Percentiles rank a stretch among this genome's conserved stretches.
Evolutionary conservation across 1,284 basidiomycete species (phyloP).

Genomic region (Pisolithus thermaeus): DNA sequence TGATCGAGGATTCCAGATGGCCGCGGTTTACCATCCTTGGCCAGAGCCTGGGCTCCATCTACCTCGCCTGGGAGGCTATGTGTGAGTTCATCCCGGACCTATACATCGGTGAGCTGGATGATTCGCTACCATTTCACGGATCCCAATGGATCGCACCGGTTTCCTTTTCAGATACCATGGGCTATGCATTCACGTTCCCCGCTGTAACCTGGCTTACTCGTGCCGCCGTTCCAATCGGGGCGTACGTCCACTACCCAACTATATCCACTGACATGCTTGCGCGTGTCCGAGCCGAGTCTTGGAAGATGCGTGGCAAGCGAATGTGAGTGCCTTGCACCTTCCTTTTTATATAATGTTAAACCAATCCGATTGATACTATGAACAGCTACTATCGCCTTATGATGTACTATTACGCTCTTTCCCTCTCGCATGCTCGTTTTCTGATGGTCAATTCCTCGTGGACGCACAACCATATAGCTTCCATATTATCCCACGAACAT

Average conservation of each 20-base stretch:
- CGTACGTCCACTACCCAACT: constrained; percentile 96
- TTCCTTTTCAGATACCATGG: constrained; percentile 85
- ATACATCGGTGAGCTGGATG: constrained; percentile 67
- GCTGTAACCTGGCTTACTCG: constrained; percentile 55
- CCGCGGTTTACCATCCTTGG: constrained; percentile 85
- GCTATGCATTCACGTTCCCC: constrained; percentile 92
- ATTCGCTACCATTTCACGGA: background rate
- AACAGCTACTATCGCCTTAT: constrained; percentile 85
- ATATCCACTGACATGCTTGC: constrained; percentile 93
- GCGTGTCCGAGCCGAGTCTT: constrained; percentile 74
- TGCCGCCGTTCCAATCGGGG: constrained; percentile 67
- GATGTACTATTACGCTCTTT: constrained; percentile 76
- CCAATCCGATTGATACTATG: background rate
- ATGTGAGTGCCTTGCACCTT: constrained; percentile 13
- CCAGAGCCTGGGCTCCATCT: constrained; percentile 85
- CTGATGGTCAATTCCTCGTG: constrained; percentile 94
- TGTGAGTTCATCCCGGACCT: constrained; percentile 75
- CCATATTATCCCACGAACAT: constrained; percentile 56
- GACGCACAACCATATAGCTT: constrained; percentile 84
- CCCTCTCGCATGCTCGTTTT: constrained; percentile 73
- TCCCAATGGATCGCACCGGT: background rate
- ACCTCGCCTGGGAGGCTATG: constrained; percentile 80
- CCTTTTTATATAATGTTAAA: background rate
- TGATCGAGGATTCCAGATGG: constrained; percentile 85
- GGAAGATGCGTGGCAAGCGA: constrained; percentile 44